Evolutionary conservation across 306 rosid species (phyloP).

Genomic region (Sphenostylis stenocarpa): DNA sequence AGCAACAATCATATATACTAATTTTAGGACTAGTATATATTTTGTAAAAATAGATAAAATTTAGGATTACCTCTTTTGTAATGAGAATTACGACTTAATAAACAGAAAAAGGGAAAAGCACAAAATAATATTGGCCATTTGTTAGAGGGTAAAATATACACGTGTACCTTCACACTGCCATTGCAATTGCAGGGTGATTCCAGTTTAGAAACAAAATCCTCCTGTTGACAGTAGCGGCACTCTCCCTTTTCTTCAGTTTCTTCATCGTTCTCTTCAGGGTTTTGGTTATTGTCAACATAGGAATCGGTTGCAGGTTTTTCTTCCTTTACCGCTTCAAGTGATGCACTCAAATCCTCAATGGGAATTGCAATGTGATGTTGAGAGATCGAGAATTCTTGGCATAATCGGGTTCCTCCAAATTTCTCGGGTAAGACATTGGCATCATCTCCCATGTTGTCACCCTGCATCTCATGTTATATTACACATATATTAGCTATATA

Average conservation of each 20-base stretch:
- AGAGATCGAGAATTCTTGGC: background rate
- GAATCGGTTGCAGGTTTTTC: background rate
- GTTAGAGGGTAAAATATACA: background rate
- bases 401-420: background rate
- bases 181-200: conserved; percentile 44
- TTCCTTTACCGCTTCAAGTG: background rate
- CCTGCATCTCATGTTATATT: background rate
- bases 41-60: too few relatives aligned
- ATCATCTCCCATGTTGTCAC: background rate
- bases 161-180: conserved; percentile 36
- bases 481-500: background rate
- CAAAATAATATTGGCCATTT: background rate
- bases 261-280: background rate
- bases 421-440: background rate
- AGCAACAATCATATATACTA: too few relatives aligned
- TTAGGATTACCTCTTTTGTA: too few relatives aligned
- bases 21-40: too few relatives aligned
- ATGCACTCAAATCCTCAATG: conserved; percentile 1
- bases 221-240: conserved; percentile 43
- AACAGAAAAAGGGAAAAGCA: too few relatives aligned
- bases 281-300: background rate
- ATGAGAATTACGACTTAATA: too few relatives aligned
- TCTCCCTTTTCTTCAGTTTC: background rate
- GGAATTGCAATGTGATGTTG: background rate
- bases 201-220: conserved; percentile 15